Evolutionary conservation across 805 yeast genomes (phyloP), one percentile per base, ranked within the genome.

Genomic region (Phaffomyces opuntiae): DNA sequence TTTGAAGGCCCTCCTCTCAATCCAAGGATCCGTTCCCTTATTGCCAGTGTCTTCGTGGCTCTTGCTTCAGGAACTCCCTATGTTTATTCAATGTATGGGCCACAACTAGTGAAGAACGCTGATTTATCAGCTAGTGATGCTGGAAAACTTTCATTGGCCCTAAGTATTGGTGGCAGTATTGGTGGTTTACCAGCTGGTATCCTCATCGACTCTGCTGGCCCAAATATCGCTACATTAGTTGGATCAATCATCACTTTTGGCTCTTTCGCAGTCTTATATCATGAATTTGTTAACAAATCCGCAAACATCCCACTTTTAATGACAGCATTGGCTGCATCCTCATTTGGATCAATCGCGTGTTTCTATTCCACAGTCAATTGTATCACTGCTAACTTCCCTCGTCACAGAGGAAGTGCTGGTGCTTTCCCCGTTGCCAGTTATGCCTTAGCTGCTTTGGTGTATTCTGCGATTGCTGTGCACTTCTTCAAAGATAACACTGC

Each of bases 31-130:
- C 38, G 42, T 47, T 39, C 61, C 5, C 36, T 59, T 9, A 45
- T 55, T 2, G 54, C 58, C 9, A 39, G 53, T 2, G 49, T 52
- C 11, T 56, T 81, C 16, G 80, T 80, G 9, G 74, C 86, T 0
- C 55, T 83, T 40, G 88, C 83, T 0, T 74, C 87, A 4, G 91
- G 93, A 3, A 83, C 89, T 3, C 85, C 87, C 0, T 85, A 85
- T 54, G 65, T 83, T 13, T 85, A 79, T 59, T 86, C 90, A 0
- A 77, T 79, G n/a, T 85, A 78, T 57, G 80, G 88, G 1, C 90
- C 91, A 2, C 89, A 84, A 57, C 65, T 85, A 50, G 72, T 82
- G 26, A 65, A 69, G 25, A 65, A 72, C 52, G 77, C 83, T 24
- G 73, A 78, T 0, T 68, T 84, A 26, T 73, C 82, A 0, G 74